phyloP scores from a whole-genome alignment of 2,329 filamentous ascomycete genomes.

The Phaeosphaeria sp. region DNA sequence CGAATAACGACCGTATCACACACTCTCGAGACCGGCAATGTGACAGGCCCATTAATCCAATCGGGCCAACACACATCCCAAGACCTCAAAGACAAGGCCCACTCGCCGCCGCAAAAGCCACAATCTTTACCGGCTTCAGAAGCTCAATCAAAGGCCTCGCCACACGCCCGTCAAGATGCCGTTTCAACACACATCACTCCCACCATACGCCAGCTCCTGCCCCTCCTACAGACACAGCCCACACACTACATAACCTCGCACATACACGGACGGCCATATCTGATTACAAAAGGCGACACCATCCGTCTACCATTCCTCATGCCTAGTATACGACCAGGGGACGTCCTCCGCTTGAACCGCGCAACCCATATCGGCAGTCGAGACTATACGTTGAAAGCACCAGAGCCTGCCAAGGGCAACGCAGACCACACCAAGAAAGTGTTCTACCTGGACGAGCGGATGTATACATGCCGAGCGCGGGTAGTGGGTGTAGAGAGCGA shows the following conservation, averaged over 20 bases:
- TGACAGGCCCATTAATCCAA: conserved; percentile 54
- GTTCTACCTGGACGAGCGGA: conserved; percentile 75
- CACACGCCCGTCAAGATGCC: conserved; percentile 31
- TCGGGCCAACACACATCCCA: conserved; percentile 50
- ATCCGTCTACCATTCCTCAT: conserved; percentile 59
- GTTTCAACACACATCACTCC: conserved; percentile 55
- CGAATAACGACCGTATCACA: conserved; percentile 52
- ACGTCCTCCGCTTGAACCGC: conserved; percentile 85
- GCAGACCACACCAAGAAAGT: conserved; percentile 45
- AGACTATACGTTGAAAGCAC: conserved; percentile 82
- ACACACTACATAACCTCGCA: conserved; percentile 80
- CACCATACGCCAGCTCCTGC: conserved; percentile 68
- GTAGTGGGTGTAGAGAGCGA: conserved; percentile 83
- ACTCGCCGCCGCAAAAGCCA: conserved; percentile 21
- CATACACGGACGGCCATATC: conserved; percentile 80
- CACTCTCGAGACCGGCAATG: conserved; percentile 45
- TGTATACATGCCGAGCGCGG: conserved; percentile 85
- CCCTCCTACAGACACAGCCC: conserved; percentile 74
- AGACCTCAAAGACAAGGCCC: conserved; percentile 30
- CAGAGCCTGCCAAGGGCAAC: conserved; percentile 38
- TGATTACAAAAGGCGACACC: conserved; percentile 67
- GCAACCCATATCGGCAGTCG: conserved; percentile 82
- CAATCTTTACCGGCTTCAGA: conserved; percentile 16
- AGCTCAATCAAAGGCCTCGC: conserved; percentile 13
- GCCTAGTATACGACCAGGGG: conserved; percentile 68